Percentiles rank a stretch among this genome's conserved stretches.
Evolutionary conservation across 2,329 filamentous ascomycete species (phyloP).

Genomic region (Eurotiales sp.): DNA sequence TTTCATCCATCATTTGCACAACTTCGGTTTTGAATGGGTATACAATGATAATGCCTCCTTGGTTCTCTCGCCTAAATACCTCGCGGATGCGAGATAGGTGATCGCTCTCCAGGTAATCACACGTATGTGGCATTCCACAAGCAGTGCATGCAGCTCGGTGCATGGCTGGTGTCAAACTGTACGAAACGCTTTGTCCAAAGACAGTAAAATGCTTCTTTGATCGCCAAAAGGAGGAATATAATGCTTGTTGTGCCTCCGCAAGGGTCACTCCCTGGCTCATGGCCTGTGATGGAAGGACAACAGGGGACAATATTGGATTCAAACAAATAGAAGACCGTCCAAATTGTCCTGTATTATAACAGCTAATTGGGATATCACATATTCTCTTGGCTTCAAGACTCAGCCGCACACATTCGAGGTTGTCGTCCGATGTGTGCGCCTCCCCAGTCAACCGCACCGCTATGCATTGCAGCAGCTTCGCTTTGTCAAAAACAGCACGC

Average conservation of each 20-base stretch:
- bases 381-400: conserved; percentile 56
- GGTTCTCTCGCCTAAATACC: conserved; percentile 61
- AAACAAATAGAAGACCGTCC: conserved; percentile 65
- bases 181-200: conserved; percentile 67
- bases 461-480: conserved; percentile 2
- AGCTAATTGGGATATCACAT: conserved; percentile 55
- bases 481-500: conserved; percentile 4
- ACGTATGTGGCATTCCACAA: conserved; percentile 66
- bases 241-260: conserved; percentile 59
- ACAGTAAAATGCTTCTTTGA: conserved; percentile 71
- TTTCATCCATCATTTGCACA: conserved; percentile 59
- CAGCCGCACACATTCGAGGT: conserved; percentile 34
- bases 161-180: conserved; percentile 74
- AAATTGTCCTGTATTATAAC: conserved; percentile 61
- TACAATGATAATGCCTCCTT: conserved; percentile 68
- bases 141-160: conserved; percentile 66
- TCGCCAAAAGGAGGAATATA: conserved; percentile 64
- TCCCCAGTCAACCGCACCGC: conserved; percentile 9
- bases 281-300: conserved; percentile 50
- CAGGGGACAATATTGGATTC: conserved; percentile 62
- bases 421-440: background rate
- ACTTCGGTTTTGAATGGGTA: conserved; percentile 73
- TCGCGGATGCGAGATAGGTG: conserved; percentile 61
- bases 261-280: conserved; percentile 53
- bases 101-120: conserved; percentile 60